Base-by-base conservation (phyloP, 2,329 filamentous ascomycete genomes). In the Rhytidhysteron rufulum region DNA sequence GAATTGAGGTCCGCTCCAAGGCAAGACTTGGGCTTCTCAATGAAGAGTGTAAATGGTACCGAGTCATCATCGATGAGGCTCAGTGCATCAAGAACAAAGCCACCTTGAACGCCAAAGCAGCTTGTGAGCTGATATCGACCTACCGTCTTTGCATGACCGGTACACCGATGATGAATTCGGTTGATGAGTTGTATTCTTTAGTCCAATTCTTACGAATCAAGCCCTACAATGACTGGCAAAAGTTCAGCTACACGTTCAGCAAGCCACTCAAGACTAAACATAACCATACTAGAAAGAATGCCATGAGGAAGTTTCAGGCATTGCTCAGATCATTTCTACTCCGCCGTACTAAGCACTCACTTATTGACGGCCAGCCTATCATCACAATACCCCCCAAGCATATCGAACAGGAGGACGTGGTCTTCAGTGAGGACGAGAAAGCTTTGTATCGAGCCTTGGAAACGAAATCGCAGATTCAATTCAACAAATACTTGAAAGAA, bases 91-190 rank as follows among this genome's bases (percentile, higher is more conserved):
- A 91, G 68, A 91, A 90, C 55, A 77, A 77, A 42, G 72, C 68
- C 30, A 83, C 85, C 0, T 77, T 79, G 46, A 68, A 74, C 4
- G 77, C 84, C 2, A 72, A 74, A 47, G 85, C 79, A 4, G 79
- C 79, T 21, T 78, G 71, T 49, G 60, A 67, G 9, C 63, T 93
- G 13, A 67, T 76, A 44, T 71, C 84, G 11, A 71, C 68, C 25
- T 79, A 85, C 56, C 75, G 86, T 34, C 82, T 86, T 69, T 88
- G 84, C 56, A 77, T 91, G 62, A 88, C 83, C 3, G 87, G 87
- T 19, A 93, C 87, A 0, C 87, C 87, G 0, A 89, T 91, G 85
- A 93, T 93, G 85, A 95, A 95, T 53, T 80, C 76, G 10, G 80
- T 91, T 3, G 72, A 78, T 18, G 90, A 96, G 53, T 71, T 95